These are phyloP conservation scores for Litsea cubeba DNA, from an alignment of 164 flowering plant genomes.

Conservation along the genomic window DNA sequence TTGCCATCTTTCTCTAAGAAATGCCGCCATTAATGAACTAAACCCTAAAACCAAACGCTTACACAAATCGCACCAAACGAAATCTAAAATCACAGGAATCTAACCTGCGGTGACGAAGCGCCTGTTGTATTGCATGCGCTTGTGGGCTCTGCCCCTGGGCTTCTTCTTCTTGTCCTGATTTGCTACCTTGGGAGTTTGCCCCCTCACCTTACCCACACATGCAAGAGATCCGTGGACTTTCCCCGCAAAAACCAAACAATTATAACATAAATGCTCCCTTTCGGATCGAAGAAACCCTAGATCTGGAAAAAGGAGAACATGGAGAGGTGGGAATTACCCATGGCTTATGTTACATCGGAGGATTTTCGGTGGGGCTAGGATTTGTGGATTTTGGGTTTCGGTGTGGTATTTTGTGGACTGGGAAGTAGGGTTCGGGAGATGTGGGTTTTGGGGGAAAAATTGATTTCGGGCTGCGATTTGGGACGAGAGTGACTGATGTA, in stretches of 20 bases:
- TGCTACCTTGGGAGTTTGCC: slow-evolving; percentile 85
- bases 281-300: background rate
- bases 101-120: slow-evolving; percentile 90
- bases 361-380: too few relatives aligned
- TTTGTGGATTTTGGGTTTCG: too few relatives aligned
- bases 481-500: too few relatives aligned
- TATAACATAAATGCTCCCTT: background rate
- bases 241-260: slow-evolving; percentile 32
- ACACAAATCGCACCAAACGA: too few relatives aligned
- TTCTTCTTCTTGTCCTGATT: slow-evolving; percentile 96
- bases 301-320: background rate
- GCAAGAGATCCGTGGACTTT: slow-evolving; percentile 94
- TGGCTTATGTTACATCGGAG: background rate
- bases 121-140: slow-evolving; percentile 88
- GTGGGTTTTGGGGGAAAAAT: too few relatives aligned
- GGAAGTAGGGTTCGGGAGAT: too few relatives aligned
- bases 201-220: slow-evolving; percentile 95
- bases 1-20: too few relatives aligned
- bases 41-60: too few relatives aligned
- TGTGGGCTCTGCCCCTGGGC: slow-evolving; percentile 90
- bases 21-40: too few relatives aligned
- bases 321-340: slow-evolving; percentile 4
- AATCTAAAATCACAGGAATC: background rate
- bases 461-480: too few relatives aligned
- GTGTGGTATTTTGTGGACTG: too few relatives aligned